A percentile compares a stretch with the other conserved stretches of the same genome.
phyloP scores from a whole-genome alignment of 345 rosid species.

The Hypericum perforatum region DNA sequence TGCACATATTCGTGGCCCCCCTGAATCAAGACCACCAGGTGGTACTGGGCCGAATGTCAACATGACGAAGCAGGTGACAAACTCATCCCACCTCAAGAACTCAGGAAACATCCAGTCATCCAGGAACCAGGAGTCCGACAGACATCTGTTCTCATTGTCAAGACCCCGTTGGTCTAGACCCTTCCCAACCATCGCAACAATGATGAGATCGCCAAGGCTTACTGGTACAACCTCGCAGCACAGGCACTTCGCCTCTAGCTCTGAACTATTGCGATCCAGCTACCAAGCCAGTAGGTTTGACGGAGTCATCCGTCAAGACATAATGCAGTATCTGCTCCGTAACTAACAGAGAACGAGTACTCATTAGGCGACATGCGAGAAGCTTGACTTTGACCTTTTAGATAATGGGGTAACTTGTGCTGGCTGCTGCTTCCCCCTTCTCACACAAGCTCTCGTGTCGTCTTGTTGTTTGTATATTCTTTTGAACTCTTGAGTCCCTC shows the following conservation, averaged over 20 bases:
- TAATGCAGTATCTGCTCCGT: constrained; percentile 54
- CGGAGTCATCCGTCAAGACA: constrained; percentile 58
- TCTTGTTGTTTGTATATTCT: too few species aligned
- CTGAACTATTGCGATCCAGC: constrained; percentile 19
- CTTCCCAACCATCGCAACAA: constrained; percentile 50
- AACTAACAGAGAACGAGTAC: constrained; percentile 12
- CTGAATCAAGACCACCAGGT: constrained; percentile 19
- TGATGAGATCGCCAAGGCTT: constrained; percentile 48
- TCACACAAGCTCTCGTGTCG: too few species aligned
- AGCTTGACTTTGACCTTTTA: too few species aligned
- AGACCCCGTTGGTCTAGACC: constrained; percentile 35
- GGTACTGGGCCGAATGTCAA: constrained; percentile 20
- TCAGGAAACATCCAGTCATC: constrained; percentile 26
- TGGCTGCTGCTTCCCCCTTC: too few species aligned
- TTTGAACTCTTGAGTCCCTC: too few species aligned
- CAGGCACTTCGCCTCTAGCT: constrained; percentile 33
- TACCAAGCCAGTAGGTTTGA: constrained; percentile 15
- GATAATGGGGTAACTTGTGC: too few species aligned
- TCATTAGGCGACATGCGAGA: too few species aligned
- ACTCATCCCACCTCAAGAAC: constrained; percentile 30
- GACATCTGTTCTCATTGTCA: constrained; percentile 45
- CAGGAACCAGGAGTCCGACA: constrained; percentile 36
- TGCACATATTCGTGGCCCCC: constrained; percentile 56
- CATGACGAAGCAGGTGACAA: constrained; percentile 30
- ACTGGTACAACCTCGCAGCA: constrained; percentile 44